Base-by-base conservation (phyloP, 1,284 basidiomycete species). In the Athelia sp. region DNA sequence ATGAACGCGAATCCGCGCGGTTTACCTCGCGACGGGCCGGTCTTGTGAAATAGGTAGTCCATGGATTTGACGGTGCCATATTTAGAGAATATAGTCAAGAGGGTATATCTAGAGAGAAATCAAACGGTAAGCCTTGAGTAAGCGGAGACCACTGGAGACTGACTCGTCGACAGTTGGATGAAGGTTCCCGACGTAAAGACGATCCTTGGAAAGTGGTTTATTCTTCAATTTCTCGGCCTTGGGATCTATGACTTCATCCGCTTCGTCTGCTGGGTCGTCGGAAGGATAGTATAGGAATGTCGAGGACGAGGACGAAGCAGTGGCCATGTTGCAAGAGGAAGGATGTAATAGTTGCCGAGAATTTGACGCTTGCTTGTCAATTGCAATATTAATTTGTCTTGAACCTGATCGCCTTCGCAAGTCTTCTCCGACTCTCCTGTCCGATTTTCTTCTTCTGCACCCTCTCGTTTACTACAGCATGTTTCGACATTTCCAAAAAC, bases 1-100 rank as follows among this genome's bases (percentile, higher is more conserved):
- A 99, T 72, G 58, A 98, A 99, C 0, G 94, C 95, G 66, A 95
- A 99, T 2, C 96, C 96, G 17, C 94, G 75, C 1, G 96, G 93
- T 65, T 93, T 96, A 13, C 96, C 96, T 65, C 87, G 93, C 59
- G 86, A 70, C 3, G 86, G 78, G 0, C 96, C 96, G 0, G 84
- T 75, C 71, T 96, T 98, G 77, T 99, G 95, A 63, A 96, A 97
- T 58, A 98, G 78, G 65, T 87, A 96, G 67, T 99, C 96, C 51
- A 98, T 80, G 59, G 94, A 93, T 35, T 90, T 80, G 53, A 98
- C 80, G 67, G 90, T 93, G 54, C 96, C 96, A 62, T 86, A 93
- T 68, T 90, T 94, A 40, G 84, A 80, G 68, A 98, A 98, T 29
- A 94, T 70, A 64, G 95, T 89, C 19, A 98, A 79, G 29, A 98